These are phyloP conservation scores for Rhodotorula sp. DNA, from an alignment of 1,284 basidiomycete species.

Conservation along the genomic window DNA sequence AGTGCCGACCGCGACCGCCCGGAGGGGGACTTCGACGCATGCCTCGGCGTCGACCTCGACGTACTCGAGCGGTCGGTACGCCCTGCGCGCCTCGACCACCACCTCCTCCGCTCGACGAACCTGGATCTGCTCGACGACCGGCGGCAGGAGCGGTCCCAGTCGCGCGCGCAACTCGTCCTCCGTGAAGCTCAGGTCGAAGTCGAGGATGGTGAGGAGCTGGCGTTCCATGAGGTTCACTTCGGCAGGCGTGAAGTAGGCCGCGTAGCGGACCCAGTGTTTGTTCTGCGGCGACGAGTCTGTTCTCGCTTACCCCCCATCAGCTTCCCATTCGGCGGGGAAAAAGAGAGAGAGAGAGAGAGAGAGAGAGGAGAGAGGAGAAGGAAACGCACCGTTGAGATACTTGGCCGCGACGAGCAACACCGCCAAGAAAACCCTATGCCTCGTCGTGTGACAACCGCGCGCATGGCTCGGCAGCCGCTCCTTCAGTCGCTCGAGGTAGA, in stretches of 20 bases:
- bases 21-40: too few species aligned
- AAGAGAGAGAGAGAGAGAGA: too few species aligned
- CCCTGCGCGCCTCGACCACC: neutral
- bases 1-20: too few species aligned
- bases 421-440: slow-evolving; percentile 90
- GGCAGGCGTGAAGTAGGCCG: slow-evolving; percentile 19
- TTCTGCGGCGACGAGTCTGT: slow-evolving; percentile 62
- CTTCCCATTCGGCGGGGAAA: too few species aligned
- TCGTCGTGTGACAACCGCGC: slow-evolving; percentile 79
- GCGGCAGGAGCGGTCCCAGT: slow-evolving; percentile 34
- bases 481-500: slow-evolving; percentile 85
- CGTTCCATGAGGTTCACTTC: slow-evolving; percentile 80
- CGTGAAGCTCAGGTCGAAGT: slow-evolving; percentile 80
- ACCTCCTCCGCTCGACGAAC: too few species aligned
- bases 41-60: neutral
- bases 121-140: too few species aligned
- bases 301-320: too few species aligned
- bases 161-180: slow-evolving; percentile 65
- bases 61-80: slow-evolving; percentile 7
- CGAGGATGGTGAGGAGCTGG: slow-evolving; percentile 79
- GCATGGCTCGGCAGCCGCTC: slow-evolving; percentile 62
- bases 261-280: slow-evolving; percentile 69
- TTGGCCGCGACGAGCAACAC: slow-evolving; percentile 92
- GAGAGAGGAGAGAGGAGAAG: too few species aligned
- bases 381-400: slow-evolving; percentile 92